phyloP scores from a whole-genome alignment of 352 stramenopile genomes.

The Pythium plurisporium region DNA sequence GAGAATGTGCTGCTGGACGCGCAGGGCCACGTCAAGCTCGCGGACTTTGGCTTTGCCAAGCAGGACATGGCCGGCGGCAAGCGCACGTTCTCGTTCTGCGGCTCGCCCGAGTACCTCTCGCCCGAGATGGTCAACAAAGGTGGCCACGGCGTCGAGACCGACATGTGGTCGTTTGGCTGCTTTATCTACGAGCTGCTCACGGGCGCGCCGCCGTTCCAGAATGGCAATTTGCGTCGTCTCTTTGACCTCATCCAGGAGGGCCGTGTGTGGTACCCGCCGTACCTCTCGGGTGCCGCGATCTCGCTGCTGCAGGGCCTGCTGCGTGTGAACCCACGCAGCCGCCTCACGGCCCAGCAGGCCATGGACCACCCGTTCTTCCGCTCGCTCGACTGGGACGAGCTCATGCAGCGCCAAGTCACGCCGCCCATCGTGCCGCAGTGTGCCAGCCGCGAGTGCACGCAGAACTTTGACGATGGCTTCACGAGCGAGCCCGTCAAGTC shows the following conservation, averaged over 20 bases:
- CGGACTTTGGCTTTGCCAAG: conserved; percentile 83
- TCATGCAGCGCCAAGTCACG: conserved; percentile 54
- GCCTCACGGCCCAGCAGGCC: conserved; percentile 53
- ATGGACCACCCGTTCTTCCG: conserved; percentile 79
- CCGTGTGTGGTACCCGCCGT: conserved; percentile 63
- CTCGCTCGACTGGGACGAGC: conserved; percentile 57
- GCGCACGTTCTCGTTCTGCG: conserved; percentile 79
- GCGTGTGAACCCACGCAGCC: conserved; percentile 35
- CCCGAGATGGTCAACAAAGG: conserved; percentile 79
- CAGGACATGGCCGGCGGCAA: conserved; percentile 48
- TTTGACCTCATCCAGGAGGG: conserved; percentile 61
- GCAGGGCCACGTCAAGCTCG: conserved; percentile 73
- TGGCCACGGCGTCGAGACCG: conserved; percentile 70
- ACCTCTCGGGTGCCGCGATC: conserved; percentile 38
- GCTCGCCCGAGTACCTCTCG: conserved; percentile 79
- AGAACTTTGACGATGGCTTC: conserved; percentile 86
- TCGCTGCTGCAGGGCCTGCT: conserved; percentile 53
- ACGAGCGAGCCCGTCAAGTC: conserved; percentile 55
- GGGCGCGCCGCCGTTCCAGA: conserved; percentile 67
- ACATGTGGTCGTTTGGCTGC: conserved; percentile 87
- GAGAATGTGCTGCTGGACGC: conserved; percentile 77
- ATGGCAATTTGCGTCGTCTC: conserved; percentile 50
- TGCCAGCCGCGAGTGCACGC: conserved; percentile 51
- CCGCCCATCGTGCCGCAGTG: conserved; percentile 66
- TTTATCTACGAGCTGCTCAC: conserved; percentile 80